Base-by-base conservation (phyloP, 2,329 filamentous ascomycete species). In the Nemania sp. region DNA sequence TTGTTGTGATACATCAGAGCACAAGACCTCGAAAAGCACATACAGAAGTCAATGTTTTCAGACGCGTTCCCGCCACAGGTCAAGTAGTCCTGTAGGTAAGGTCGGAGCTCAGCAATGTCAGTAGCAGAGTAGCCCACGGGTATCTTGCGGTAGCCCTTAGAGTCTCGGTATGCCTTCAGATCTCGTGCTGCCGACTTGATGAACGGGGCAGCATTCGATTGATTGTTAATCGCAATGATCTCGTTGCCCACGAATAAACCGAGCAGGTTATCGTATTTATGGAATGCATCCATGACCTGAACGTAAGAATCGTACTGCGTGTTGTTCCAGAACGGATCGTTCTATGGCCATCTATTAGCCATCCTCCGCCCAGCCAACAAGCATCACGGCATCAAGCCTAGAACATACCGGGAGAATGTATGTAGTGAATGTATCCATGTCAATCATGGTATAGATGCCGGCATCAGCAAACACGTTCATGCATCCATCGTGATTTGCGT, bases 241-340 rank as follows among this genome's bases (percentile, higher is more conserved):
- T 96, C 91, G 67, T 96, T 96, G 60, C 91, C 92, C 54, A 96
- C 81, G 65, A 95, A 93, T 70, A 94, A 89, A 40, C 89, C 91
- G 9, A 91, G 83, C 1, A 89, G 80, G 70, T 96, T 96, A 72
- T 91, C 82, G 69, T 88, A 96, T 43, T 79, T 72, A 39, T 88
- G 81, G 72, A 94, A 93, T 28, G 83, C 80, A 67, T 95, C 90
- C 77, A 94, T 83, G 61, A 92, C 89, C 46, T 79, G 79, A 40
- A 80, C 75, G 72, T 89, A 94, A 24, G 79, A 78, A 51, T 86
- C 76, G 62, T 84, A 81, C 73, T 94, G 88, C 6, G 81, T 83
- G 62, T 84, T 67, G 64, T 87, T 92, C 90, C 91, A 96, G 54
- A 78, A 78, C 5, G 87, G 86, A 11, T 75, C 70, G 33, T 73